These are phyloP conservation scores for Metroxylon sagu DNA, from an alignment of 176 grass and related monocot species.

Conservation along the genomic window DNA sequence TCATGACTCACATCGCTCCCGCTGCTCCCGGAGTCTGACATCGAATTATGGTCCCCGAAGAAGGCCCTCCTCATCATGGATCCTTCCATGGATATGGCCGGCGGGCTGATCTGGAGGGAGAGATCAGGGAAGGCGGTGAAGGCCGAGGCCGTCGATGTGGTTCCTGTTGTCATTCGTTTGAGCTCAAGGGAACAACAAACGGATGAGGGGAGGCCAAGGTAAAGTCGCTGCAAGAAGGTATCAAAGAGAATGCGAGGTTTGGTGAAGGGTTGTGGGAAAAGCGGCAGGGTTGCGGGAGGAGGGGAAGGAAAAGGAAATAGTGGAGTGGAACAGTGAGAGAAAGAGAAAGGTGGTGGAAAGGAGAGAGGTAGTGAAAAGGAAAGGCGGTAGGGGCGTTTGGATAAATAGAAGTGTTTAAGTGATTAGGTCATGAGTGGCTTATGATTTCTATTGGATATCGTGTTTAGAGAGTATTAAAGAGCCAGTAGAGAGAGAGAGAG, in stretches of 20 bases:
- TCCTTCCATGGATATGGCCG: conserved; percentile 20
- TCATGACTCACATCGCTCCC: conserved; percentile 26
- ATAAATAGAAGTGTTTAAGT: conserved; percentile 34
- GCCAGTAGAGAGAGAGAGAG: background rate
- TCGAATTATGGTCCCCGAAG: conserved; percentile 13
- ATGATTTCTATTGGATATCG: conserved; percentile 62
- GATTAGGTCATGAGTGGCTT: conserved; percentile 99
- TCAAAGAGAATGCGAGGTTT: background rate
- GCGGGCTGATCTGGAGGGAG: conserved; percentile 69
- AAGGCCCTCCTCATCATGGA: background rate
- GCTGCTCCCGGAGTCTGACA: conserved; percentile 16
- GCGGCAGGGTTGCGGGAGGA: conserved; percentile 21
- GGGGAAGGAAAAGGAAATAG: conserved; percentile 26
- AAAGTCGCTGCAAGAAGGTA: background rate
- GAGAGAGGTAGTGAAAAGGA: conserved; percentile 12
- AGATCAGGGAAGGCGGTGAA: conserved; percentile 55
- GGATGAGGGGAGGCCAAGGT: conserved; percentile 17
- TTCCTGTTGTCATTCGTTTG: background rate
- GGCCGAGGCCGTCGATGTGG: conserved; percentile 15
- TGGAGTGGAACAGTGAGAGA: conserved; percentile 17
- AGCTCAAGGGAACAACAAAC: background rate
- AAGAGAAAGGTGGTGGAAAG: conserved; percentile 37
- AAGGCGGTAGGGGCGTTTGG: conserved; percentile 23
- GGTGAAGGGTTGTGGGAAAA: conserved; percentile 20
- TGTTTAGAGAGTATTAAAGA: conserved; percentile 20